Base-by-base conservation (phyloP, 768 basidiomycete species). In the Naganishia vaughanmartiniae region DNA sequence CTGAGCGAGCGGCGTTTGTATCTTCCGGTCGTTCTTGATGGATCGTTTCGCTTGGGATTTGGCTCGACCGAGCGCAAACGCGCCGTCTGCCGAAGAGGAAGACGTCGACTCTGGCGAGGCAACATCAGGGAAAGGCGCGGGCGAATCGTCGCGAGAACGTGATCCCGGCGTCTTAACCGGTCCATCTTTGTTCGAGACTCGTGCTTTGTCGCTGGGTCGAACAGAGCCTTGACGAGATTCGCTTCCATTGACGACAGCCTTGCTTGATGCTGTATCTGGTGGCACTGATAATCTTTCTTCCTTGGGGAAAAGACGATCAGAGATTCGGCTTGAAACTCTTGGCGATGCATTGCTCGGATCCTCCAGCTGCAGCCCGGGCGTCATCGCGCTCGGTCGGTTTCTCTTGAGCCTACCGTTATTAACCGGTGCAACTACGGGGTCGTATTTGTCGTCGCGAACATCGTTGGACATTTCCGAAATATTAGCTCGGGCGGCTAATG, bases 401-500 rank as follows among this genome's bases (percentile, higher is more conserved):
- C 46, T 65, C n/a, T 45, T 51, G 11, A 30, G 65, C 34, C 55
- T 54, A 31, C 34, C 17, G 15, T 39, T 36, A 6, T 67, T 30
- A 31, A 58, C 36, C 24, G 24, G 70, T 14, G 17, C 67, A 68
- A 28, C 67, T 55, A 45, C 24, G 0, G 60, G 21, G 9, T 63
- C 60, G 31, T 51, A 48, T 10, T 69, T 36, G 34, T 56, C 69
- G 15, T 70, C 57, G 11, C 73, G 76, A 26, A 74, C 65, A 63
- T 75, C 76, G 51, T 73, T 77, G 21, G 73, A 69, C 56, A 80
- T 75, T 46, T 75, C 78, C 34, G 86, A 87, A 66, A 90, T 91
- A 74, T 93, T 93, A 82, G 94, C 93, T 0, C 90, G 90, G 1
- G 93, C 93, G 0, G 93, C 91, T 86, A 95, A 91, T 0, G 93